Evolutionary conservation across 139 green algal species (phyloP).

Genomic region (Chlamydomonas sp.): DNA sequence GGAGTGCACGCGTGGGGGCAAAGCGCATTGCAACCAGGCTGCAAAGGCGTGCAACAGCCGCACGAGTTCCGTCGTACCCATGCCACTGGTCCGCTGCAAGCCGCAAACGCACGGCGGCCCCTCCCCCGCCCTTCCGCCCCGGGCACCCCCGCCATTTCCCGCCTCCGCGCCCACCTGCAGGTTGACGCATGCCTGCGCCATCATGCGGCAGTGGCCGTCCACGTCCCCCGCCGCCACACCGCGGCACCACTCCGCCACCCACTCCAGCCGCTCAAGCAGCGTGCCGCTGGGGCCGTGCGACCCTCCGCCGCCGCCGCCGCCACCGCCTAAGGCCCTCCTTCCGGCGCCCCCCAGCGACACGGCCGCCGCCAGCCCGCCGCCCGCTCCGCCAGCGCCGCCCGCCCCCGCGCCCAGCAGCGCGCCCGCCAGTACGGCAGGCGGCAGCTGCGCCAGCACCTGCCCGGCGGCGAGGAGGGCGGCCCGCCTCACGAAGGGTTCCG

Average conservation of each 20-base stretch:
- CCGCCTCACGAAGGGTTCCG: constrained; percentile 75
- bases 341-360: neutral
- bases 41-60: too few relatives aligned
- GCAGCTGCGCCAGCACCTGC: constrained; percentile 61
- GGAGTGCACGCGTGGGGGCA: too few relatives aligned
- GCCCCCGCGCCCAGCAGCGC: constrained; percentile 43
- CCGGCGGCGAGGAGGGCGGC: constrained; percentile 69
- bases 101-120: neutral
- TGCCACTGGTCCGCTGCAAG: too few relatives aligned
- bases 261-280: constrained; percentile 30
- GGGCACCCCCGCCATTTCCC: neutral
- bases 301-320: neutral
- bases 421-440: constrained; percentile 59
- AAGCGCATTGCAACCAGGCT: too few relatives aligned
- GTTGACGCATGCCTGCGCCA: constrained; percentile 49
- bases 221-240: constrained; percentile 30
- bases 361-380: neutral
- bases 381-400: neutral
- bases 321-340: neutral
- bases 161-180: constrained; percentile 35
- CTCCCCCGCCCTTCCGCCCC: neutral
- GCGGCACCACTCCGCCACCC: constrained; percentile 14
- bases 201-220: constrained; percentile 53
- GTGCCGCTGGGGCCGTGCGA: too few relatives aligned
- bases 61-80: too few relatives aligned